Base-by-base conservation (phyloP, 768 basidiomycete species). In the Mycena haematopus region DNA sequence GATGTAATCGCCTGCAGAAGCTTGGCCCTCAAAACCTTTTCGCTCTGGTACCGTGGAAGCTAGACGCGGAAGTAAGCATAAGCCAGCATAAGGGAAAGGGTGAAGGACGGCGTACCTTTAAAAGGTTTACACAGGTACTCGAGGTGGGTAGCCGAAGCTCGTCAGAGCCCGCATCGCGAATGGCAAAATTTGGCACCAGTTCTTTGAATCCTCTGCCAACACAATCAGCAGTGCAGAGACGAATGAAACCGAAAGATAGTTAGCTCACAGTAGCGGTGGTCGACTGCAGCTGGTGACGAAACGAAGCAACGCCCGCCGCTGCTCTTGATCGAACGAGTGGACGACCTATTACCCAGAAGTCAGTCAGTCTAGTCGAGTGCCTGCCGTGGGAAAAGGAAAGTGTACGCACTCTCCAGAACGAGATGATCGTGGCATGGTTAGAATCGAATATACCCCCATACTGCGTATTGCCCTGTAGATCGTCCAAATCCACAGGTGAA, bases 241-340 rank as follows among this genome's bases (percentile, higher is more conserved):
- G 11, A 49, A 42, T 25, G 29, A 54, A 52, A 31, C 21, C 9
- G 9, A 31, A 31, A 9, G 22, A 21, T 17, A 42, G 27, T 1
- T 17, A 3, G 79, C 90, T 68, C 67, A 93, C 88, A 96, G 79
- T 27, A 98, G 77, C 0, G 95, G 96, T 0, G 96, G 93, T 17
- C 94, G 83, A 69, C 92, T 90, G 69, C 94, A 95, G 66, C 92
- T 94, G 19, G 97, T 98, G 21, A 95, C 96, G 69, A 99, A 99
- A 15, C 93, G 84, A 60, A 99, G 75, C 58, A 99, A 78, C 1
- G 86, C 82, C 47, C 88, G 81, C 15, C 90, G 84, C 68, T 99
- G 89, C 49, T 92, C 89, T 61, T 94, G 89, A 59, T 87, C 83
- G 71, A 99, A 92, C 3, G 84, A 76, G 36, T 88, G 83, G 61